Base-by-base conservation (phyloP, 2,329 filamentous ascomycete species). In the Ophiostoma ulmi region DNA sequence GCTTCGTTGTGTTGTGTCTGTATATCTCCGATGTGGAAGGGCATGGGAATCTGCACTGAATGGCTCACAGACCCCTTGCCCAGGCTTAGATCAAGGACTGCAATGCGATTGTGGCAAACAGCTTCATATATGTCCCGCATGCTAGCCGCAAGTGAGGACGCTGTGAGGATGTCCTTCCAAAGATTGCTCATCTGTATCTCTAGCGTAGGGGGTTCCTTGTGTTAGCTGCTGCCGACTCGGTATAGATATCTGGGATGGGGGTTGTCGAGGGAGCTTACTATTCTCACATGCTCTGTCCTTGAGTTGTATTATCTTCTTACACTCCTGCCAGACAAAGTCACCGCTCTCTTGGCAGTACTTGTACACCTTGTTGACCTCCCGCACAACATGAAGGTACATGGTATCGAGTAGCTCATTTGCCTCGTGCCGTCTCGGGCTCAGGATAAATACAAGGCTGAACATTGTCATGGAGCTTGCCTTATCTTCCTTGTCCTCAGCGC, bases 391-490 rank as follows among this genome's bases (percentile, higher is more conserved):
- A 70, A 91, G 86, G 78, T 97, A 97, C 77, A 97, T 80, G 5
- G 82, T 89, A 74, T 96, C 91, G 63, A 90, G 87, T 65, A 96
- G 76, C 83, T 86, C 84, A 71, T 91, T 91, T 74, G 91, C 89
- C 77, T 97, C 91, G 71, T 94, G 84, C 69, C 90, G 88, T 68
- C 90, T 90, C 3, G 93, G 91, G 74, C 92, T 91, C 74, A 97
- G 83, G 68, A 97, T 91, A 78, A 98, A 98, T 35, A 98, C 93
- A 13, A 97, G 87, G 78, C 97, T 97, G 81, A 99, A 99, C 94
- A 98, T 98, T 73, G 90, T 93, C 91, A 98, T 94, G 66, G 87
- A 87, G 74, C 85, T 87, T 75, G 83, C 83, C 77, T 91, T 89
- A 76, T 88, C 84, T 73, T 90, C 84, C 58, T 83, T 79, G 72